These are phyloP conservation scores for Wickerhamiella spandovensis DNA, from an alignment of 805 yeast species.

Conservation along the genomic window DNA sequence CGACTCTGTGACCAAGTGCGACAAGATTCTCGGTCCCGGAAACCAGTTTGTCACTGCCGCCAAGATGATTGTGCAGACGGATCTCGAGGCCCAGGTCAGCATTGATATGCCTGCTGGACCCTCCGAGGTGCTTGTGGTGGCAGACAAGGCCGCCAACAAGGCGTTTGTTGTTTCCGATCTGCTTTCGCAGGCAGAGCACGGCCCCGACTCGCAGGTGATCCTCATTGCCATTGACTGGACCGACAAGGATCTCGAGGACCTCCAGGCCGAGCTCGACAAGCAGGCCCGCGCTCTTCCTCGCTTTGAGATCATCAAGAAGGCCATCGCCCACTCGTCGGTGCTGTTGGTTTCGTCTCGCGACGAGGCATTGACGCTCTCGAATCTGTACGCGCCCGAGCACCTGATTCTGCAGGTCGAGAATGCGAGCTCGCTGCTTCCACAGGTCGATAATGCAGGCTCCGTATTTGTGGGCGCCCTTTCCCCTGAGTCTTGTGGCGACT, in stretches of 20 bases:
- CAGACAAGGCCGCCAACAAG: slow-evolving; percentile 78
- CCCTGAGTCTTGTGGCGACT: slow-evolving; percentile 98
- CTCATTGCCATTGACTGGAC: slow-evolving; percentile 68
- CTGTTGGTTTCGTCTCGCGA: slow-evolving; percentile 54
- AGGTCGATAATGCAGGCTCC: slow-evolving; percentile 87
- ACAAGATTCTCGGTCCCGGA: slow-evolving; percentile 97
- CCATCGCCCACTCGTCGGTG: slow-evolving; percentile 83
- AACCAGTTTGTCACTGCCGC: slow-evolving; percentile 99
- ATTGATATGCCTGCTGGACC: slow-evolving; percentile 99
- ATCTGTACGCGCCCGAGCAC: slow-evolving; percentile 95
- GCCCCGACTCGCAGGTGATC: slow-evolving; percentile 94
- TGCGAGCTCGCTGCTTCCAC: slow-evolving; percentile 56
- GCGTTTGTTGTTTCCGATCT: slow-evolving; percentile 96
- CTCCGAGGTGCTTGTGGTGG: slow-evolving; percentile 88
- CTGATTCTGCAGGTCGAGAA: slow-evolving; percentile 79
- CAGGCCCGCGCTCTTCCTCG: slow-evolving; percentile 84
- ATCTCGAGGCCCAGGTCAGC: slow-evolving; percentile 85
- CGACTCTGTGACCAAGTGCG: slow-evolving; percentile 79
- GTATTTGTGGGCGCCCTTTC: slow-evolving; percentile 93
- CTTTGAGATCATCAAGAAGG: slow-evolving; percentile 81
- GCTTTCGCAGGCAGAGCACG: slow-evolving; percentile 97
- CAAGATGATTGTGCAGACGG: slow-evolving; percentile 93
- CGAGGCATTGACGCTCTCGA: slow-evolving; percentile 78
- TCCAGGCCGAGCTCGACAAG: slow-evolving; percentile 69
- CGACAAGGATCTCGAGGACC: slow-evolving; percentile 42